These are phyloP conservation scores for Microstegium vimineum DNA, from an alignment of 176 grass and related monocot genomes.

Conservation along the genomic window DNA sequence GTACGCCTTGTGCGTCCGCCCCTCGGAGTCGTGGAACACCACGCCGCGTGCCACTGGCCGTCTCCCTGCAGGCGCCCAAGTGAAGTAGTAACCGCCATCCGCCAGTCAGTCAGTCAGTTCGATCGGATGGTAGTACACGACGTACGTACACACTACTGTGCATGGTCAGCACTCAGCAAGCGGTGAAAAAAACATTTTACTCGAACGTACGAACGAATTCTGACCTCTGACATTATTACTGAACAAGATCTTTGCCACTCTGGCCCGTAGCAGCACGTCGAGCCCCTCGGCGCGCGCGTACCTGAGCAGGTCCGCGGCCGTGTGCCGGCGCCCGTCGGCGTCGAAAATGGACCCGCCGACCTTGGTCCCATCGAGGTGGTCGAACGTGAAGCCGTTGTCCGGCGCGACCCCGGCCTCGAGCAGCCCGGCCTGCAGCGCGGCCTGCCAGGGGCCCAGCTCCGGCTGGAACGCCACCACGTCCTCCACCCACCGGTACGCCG, in stretches of 20 bases:
- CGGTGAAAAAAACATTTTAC: not conserved
- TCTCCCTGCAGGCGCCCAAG: not conserved
- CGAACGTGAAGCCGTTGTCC: slow-evolving; percentile 60
- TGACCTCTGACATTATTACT: slow-evolving; percentile 38
- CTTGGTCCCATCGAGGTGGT: slow-evolving; percentile 65
- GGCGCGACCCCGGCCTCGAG: slow-evolving; percentile 47
- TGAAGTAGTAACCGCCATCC: not conserved
- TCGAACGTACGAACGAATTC: not conserved
- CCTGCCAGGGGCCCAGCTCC: slow-evolving; percentile 46
- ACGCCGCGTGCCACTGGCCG: slow-evolving; percentile 59
- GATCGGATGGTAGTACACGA: not conserved
- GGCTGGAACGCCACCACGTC: slow-evolving; percentile 59
- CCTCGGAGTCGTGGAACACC: slow-evolving; percentile 58
- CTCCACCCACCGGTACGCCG: slow-evolving; percentile 81
- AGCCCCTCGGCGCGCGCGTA: slow-evolving; percentile 42
- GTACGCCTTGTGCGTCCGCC: slow-evolving; percentile 52
- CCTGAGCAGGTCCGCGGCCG: slow-evolving; percentile 60
- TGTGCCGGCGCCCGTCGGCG: slow-evolving; percentile 50
- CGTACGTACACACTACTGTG: too few relatives aligned
- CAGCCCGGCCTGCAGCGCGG: slow-evolving; percentile 53
- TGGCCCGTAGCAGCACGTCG: slow-evolving; percentile 58
- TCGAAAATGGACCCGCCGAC: slow-evolving; percentile 66
- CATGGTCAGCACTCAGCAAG: too few relatives aligned
- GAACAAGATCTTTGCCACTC: slow-evolving; percentile 57
- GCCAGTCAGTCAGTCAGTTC: not conserved